phyloP scores from a whole-genome alignment of 2,329 filamentous ascomycete genomes.

The Blastomyces percursus region DNA sequence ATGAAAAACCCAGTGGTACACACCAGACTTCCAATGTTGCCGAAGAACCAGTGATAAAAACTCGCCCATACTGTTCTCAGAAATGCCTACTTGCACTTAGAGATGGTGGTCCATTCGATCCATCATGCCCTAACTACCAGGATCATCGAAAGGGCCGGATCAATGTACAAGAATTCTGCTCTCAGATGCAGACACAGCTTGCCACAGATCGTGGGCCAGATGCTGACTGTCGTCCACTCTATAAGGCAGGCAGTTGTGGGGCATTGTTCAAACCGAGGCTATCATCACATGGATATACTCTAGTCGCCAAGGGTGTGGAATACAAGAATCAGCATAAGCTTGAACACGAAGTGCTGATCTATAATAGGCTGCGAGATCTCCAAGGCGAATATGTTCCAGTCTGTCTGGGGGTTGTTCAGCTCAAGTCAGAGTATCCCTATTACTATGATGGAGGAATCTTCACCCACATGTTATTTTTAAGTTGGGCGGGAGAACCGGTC shows the following conservation, averaged over 20 bases:
- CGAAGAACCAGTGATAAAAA: too few relatives aligned
- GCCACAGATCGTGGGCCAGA: slow-evolving; percentile 5
- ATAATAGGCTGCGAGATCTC: slow-evolving; percentile 3
- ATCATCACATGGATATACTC: slow-evolving; percentile 3
- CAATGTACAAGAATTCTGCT: not conserved
- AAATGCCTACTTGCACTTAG: too few relatives aligned
- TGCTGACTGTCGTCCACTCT: slow-evolving; percentile 9
- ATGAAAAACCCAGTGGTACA: too few relatives aligned
- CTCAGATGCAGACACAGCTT: slow-evolving; percentile 6
- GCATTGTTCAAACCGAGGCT: slow-evolving; percentile 8
- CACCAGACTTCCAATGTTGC: too few relatives aligned
- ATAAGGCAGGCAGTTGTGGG: slow-evolving; percentile 7
- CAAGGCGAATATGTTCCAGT: slow-evolving; percentile 5
- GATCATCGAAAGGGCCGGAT: slow-evolving; percentile 2
- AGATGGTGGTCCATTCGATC: not conserved
- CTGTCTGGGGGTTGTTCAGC: not conserved
- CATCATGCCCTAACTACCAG: slow-evolving; percentile 5
- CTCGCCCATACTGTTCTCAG: too few relatives aligned
- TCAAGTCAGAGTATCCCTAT: not conserved
- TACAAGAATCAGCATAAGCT: not conserved
- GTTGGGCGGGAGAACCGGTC: slow-evolving; percentile 6
- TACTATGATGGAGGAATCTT: slow-evolving; percentile 2
- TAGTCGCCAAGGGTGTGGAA: slow-evolving; percentile 5
- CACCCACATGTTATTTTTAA: slow-evolving; percentile 7
- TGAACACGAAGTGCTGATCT: not conserved